Conservation (phyloP, 768 basidiomycete genomes). For the Trametes elegans region DNA sequence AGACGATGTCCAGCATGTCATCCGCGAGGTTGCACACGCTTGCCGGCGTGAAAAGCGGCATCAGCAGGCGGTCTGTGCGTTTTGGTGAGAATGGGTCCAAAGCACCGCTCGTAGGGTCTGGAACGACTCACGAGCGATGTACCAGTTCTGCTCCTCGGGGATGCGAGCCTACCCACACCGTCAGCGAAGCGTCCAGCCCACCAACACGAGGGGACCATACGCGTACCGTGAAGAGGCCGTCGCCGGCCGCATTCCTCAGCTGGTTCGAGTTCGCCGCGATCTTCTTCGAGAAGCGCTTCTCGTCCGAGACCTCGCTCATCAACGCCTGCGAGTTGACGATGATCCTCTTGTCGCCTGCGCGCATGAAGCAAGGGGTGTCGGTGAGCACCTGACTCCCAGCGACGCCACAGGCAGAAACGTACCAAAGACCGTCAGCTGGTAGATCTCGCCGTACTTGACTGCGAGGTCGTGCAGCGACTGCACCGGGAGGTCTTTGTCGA, state of each 20-base stretch:
- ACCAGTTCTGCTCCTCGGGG: slow-evolving; percentile 46
- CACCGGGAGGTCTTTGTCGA: slow-evolving; percentile 37
- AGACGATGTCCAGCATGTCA: slow-evolving; percentile 45
- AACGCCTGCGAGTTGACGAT: slow-evolving; percentile 37
- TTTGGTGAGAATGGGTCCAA: background rate
- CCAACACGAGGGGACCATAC: slow-evolving; percentile 17
- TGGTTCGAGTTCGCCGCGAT: slow-evolving; percentile 35
- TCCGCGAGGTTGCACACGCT: slow-evolving; percentile 44
- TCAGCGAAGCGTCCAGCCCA: slow-evolving; percentile 25
- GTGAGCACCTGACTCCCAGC: background rate
- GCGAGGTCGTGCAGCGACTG: slow-evolving; percentile 34
- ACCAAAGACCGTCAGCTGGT: slow-evolving; percentile 37
- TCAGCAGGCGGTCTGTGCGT: slow-evolving; percentile 35
- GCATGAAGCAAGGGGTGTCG: no score
- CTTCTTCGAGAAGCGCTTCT: slow-evolving; percentile 41
- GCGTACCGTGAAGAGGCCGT: slow-evolving; percentile 42
- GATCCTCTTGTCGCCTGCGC: slow-evolving; percentile 28
- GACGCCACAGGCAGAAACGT: background rate
- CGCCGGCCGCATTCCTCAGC: slow-evolving; percentile 37
- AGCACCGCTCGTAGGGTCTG: background rate
- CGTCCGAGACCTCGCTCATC: slow-evolving; percentile 41
- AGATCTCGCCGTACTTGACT: slow-evolving; percentile 43
- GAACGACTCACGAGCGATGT: slow-evolving; percentile 37
- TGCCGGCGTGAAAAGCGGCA: slow-evolving; percentile 42
- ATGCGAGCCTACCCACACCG: slow-evolving; percentile 30